Base-by-base conservation (phyloP, 106 monocot genomes). In the Allium cepa region DNA sequence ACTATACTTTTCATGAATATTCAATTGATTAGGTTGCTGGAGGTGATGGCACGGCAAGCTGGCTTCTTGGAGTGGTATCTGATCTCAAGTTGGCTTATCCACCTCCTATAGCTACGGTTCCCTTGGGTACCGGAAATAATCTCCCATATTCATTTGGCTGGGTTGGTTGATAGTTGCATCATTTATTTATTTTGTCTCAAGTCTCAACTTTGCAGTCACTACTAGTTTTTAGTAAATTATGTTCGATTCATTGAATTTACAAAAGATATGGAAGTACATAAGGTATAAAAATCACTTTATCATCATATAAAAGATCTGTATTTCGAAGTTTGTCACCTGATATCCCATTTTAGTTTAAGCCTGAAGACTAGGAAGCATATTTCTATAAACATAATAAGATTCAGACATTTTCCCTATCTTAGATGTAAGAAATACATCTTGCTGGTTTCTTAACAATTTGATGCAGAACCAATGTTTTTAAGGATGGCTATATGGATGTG, bases 101-200 rank as follows among this genome's bases (percentile, higher is more conserved):
- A 14, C 97, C 92, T 77, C 92, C 97, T 62, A 70, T 99, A 73
- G 89, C 89, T 63, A 92, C 97, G 8, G 82, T 90, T 7, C 97
- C 97, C 75, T 68, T 99, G 59, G 97, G 97, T 77, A 99, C 97
- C 9, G 97, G 97, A 67, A 99, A 99, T 73, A 99, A 99, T 69
- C 87, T 99, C 78, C 97, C 86, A 0, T 99, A 82, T 83, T 84
- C 97, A 60, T 92, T 99, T 83, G 97, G 97, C 63, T 99, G 97
- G 97, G 97, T 99, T 86, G 8, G 85, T 49, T 17, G 49, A 64
- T 49, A 3, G 53, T 55, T 55, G 53, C 53, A 11, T 55, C 15
- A 15, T 55, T 55, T 7, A 55, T 15, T 11, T 2, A 55, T 12
- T 55, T 55, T 15, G 11, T 12, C 15, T 55, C 53, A 55, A 55